Evolutionary conservation across 164 flowering plant genomes (phyloP).

Genomic region (Nymphaea thermarum): DNA sequence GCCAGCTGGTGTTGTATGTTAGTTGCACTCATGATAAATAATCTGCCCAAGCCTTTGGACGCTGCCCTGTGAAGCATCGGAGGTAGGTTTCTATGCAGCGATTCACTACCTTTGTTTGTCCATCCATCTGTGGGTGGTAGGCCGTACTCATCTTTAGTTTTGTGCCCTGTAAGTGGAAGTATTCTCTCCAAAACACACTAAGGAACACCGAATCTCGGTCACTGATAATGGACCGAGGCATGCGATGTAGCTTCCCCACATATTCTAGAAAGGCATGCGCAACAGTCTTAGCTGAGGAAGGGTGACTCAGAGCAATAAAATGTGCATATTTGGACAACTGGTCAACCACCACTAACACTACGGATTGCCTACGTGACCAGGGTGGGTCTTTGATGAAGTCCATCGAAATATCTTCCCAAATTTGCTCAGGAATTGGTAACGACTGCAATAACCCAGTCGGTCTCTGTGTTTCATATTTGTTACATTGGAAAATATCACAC

Average conservation of each 20-base stretch:
- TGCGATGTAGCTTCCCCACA: slow-evolving; percentile 2
- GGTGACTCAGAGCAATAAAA: slow-evolving; percentile 4
- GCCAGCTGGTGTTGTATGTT: neutral
- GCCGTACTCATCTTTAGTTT: neutral
- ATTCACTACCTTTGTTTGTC: neutral
- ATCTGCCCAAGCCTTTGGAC: neutral
- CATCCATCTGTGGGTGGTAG: neutral
- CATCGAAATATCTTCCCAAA: neutral
- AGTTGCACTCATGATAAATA: neutral
- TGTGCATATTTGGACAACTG: slow-evolving; percentile 6
- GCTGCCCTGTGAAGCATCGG: neutral
- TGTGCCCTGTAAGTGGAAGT: neutral
- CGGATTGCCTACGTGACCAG: neutral
- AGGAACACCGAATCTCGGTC: slow-evolving; percentile 6
- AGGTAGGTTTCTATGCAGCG: too few relatives aligned
- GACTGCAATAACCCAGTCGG: neutral
- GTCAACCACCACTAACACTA: slow-evolving; percentile 6
- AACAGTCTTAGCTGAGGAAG: slow-evolving; percentile 1
- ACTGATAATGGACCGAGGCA: neutral
- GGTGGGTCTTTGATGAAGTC: slow-evolving; percentile 1
- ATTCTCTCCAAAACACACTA: slow-evolving; percentile 1
- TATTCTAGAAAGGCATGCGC: neutral
- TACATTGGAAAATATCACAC: neutral
- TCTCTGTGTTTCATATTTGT: neutral
- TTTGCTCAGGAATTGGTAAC: slow-evolving; percentile 1